Conservation (phyloP, 2,329 filamentous ascomycete genomes). For the Talaromyces sp. region DNA sequence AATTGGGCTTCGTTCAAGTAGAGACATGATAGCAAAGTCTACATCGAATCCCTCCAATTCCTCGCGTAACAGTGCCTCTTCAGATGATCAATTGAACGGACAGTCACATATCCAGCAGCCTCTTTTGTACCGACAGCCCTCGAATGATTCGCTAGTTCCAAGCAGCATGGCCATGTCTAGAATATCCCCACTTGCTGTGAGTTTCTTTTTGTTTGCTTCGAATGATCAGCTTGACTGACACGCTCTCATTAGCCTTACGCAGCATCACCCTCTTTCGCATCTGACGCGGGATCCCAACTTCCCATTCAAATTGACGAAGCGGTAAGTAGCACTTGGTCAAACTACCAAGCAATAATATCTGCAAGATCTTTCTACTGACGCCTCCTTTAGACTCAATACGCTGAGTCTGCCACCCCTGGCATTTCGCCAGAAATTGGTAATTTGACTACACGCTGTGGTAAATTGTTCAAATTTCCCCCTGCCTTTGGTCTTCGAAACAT, state of each 20-base stretch:
- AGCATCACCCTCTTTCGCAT: neutral
- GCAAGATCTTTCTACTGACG: neutral
- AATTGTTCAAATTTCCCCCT: constrained; percentile 9
- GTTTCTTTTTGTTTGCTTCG: neutral
- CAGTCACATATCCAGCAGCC: neutral
- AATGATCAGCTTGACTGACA: neutral
- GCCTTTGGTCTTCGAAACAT: constrained; percentile 5
- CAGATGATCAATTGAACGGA: constrained; percentile 3
- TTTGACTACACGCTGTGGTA: constrained; percentile 14
- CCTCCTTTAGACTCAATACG: neutral
- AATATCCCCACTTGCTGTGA: neutral
- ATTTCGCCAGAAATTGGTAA: constrained; percentile 8
- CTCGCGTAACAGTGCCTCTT: neutral
- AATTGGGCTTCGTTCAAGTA: neutral
- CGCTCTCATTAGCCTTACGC: neutral
- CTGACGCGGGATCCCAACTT: neutral
- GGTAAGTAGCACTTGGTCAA: neutral
- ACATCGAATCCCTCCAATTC: neutral
- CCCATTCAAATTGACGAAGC: constrained; percentile 1
- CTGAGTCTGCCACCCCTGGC: neutral
- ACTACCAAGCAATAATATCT: neutral
- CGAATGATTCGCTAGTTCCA: neutral
- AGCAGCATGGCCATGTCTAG: neutral
- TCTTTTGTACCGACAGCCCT: neutral
- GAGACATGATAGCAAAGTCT: neutral